Evolutionary conservation across 441 rosid species (phyloP), one percentile per base, ranked within the genome.

Genomic region (Pelargonium australe): DNA sequence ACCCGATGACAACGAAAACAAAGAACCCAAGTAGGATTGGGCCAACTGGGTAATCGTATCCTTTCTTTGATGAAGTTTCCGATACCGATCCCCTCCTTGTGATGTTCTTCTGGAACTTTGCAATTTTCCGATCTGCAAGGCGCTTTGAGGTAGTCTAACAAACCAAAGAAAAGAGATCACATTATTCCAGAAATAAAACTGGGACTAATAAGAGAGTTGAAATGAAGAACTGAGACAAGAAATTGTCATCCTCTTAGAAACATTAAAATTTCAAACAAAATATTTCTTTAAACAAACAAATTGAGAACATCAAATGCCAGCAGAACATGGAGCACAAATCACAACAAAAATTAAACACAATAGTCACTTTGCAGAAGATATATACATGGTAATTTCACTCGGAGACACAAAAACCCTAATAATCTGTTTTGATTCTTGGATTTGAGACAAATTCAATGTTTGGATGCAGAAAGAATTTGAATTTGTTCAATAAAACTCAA

Each of bases 1-100:
- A 80, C 45, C 84, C 84, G 9, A 77, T 53, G 4, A 77, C 81
- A 44, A 79, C 82, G 23, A 81, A 81, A 70, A 79, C 64, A 7
- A 79, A 68, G 76, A 81, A 70, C 2, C 76, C 82, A 0, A 79
- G 76, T 47, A 81, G 55, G 63, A 81, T 67, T 2, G 76, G 79
- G 12, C 79, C 85, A 13, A 81, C 68, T 5, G 81, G 78, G 62
- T 70, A 71, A 49, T 76, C 78, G 57, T 66, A 47, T 51, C 74
- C 81, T 66, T 81, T 77, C 75, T 72, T 77, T 12, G 43, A 16
- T 7, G 76, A 40, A 17, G 75, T 66, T 70, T 73, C 79, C 4
- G 73, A 69, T 34, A 67, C 76, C 0, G 77, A 70, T 75, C 82
- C 81, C 57, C 82, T 72, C 82, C 62, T 81, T 0, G 72, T 68